Evolutionary conservation across 2,329 filamentous ascomycete genomes (phyloP), one percentile per base, ranked within the genome.

Genomic region (Nothophaeocryptopus gaeumannii): DNA sequence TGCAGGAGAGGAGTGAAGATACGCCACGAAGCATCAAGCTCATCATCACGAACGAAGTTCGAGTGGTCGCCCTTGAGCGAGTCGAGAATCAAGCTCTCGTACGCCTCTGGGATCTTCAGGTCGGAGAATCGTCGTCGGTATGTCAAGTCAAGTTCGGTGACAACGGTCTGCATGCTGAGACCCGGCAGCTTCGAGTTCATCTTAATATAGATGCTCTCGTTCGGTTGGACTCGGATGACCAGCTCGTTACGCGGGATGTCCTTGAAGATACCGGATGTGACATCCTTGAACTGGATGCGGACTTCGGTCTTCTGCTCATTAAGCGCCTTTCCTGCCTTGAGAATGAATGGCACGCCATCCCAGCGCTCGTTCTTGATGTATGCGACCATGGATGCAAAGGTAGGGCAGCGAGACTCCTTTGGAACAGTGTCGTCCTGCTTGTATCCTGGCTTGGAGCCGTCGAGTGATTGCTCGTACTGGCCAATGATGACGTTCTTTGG

Each of bases 301-400:
- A 99, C 93, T 76, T 99, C 93, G 11, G 93, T 99, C 84, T 99
- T 99, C 72, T 99, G 93, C 81, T 99, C 93, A 72, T 99, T 99
- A 58, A 99, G 79, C 38, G 93, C 78, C 79, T 99, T 99, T 64
- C 93, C 93, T 39, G 93, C 93, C 85, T 99, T 99, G 77, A 99
- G 82, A 73, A 99, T 99, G 79, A 99, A 99, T 44, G 93, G 93
- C 45, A 99, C 93, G 50, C 93, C 95, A 62, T 99, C 95, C 93
- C 93, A 99, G 63, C 93, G 82, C 83, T 99, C 93, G 72, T 99
- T 99, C 83, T 97, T 97, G 75, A 99, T 97, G 76, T 95, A 96
- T 32, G 90, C 91, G 32, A 96, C 92, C 73, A 99, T 84, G 33
- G 93, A 92, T 67, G 91, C 96, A 79, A 99, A 99, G 5, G 93